Percentiles rank a stretch among this genome's conserved stretches.
Conservation (phyloP, 139 green algal species). For the Coelastrella sp. region DNA sequence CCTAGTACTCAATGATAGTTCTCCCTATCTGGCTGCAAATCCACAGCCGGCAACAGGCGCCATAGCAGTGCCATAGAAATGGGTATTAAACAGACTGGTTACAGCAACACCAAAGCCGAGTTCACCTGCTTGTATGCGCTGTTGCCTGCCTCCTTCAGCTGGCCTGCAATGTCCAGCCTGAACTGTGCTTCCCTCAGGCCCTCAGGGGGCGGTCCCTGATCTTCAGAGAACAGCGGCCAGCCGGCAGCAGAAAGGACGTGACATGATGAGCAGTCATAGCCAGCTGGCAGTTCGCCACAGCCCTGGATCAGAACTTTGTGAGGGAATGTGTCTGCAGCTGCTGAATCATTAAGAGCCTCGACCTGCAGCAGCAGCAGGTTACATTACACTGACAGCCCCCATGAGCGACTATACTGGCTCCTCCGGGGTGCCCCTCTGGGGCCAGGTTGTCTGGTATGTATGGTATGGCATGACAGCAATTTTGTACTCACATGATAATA, state of each 20-base stretch:
- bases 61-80: too few species aligned
- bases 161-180: slow-evolving; percentile 23
- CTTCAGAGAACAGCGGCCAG: slow-evolving; percentile 29
- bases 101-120: neutral
- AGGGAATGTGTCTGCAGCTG: neutral
- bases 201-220: slow-evolving; percentile 6
- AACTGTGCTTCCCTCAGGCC: neutral
- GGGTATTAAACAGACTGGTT: neutral
- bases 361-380: neutral
- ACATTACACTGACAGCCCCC: too few species aligned
- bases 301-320: neutral
- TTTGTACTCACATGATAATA: too few species aligned
- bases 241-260: neutral
- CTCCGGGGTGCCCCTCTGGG: too few species aligned
- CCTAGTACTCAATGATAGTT: too few species aligned
- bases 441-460: too few species aligned
- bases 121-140: slow-evolving; percentile 29
- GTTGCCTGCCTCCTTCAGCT: slow-evolving; percentile 24
- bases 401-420: too few species aligned
- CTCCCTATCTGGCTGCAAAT: too few species aligned
- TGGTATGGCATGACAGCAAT: too few species aligned
- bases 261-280: neutral
- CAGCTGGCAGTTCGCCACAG: neutral
- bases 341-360: neutral
- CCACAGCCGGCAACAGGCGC: too few species aligned